phyloP scores from a whole-genome alignment of 768 basidiomycete genomes.

The Psilocybe sp. region DNA sequence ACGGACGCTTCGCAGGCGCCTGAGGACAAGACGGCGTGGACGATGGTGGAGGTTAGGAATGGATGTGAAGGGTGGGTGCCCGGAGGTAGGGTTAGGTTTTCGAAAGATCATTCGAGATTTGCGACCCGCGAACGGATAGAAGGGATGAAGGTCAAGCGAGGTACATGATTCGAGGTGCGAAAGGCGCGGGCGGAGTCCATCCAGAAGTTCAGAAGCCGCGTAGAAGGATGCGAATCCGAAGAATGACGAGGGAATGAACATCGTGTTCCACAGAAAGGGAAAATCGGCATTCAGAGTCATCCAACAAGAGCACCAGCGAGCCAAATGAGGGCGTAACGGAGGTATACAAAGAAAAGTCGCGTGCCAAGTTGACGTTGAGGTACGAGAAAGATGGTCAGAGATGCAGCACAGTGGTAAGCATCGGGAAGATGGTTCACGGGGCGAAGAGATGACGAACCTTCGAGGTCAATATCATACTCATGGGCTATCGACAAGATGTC shows the following conservation, averaged over 20 bases:
- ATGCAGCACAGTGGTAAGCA: background rate
- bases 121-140: background rate
- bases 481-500: constrained; percentile 89
- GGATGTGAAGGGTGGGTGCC: background rate
- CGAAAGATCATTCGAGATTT: background rate
- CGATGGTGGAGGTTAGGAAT: background rate
- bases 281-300: no score
- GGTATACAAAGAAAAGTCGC: background rate
- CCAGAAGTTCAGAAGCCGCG: background rate
- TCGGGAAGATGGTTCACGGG: background rate
- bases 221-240: background rate
- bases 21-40: constrained; percentile 25
- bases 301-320: no score
- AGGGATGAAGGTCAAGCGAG: background rate
- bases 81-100: background rate
- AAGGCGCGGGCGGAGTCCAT: background rate
- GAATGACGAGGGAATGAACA: background rate
- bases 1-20: constrained; percentile 97
- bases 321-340: background rate
- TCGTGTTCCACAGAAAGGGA: background rate
- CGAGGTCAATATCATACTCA: constrained; percentile 93
- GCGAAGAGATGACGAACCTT: constrained; percentile 57
- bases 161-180: background rate
- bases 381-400: background rate
- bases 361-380: no score